These are phyloP conservation scores for Raffaelea ambrosiae DNA, from an alignment of 2,329 filamentous ascomycete species.

Conservation along the genomic window DNA sequence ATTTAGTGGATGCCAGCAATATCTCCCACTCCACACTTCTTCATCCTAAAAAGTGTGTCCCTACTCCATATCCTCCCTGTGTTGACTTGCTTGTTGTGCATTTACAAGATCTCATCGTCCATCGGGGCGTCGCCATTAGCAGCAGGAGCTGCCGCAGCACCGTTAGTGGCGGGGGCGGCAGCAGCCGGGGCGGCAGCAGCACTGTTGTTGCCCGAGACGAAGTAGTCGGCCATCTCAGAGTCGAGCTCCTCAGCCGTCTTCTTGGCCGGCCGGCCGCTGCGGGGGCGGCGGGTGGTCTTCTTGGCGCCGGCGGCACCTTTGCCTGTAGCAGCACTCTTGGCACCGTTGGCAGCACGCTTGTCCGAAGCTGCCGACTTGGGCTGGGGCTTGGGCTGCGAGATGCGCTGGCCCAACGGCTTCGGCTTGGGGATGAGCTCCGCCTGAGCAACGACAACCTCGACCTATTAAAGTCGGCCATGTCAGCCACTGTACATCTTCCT, in stretches of 20 bases:
- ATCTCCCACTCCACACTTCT: too few species aligned
- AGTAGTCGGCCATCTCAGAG: slow-evolving; percentile 97
- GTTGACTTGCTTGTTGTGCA: not conserved
- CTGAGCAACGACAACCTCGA: slow-evolving; percentile 83
- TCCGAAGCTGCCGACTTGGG: slow-evolving; percentile 72
- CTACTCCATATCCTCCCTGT: too few species aligned
- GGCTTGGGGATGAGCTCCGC: slow-evolving; percentile 56
- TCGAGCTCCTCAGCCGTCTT: slow-evolving; percentile 96
- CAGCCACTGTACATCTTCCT: too few species aligned
- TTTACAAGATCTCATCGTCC: slow-evolving; percentile 55
- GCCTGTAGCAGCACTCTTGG: slow-evolving; percentile 31
- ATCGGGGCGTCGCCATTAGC: slow-evolving; percentile 50
- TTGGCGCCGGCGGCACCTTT: slow-evolving; percentile 35
- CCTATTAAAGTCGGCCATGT: too few species aligned
- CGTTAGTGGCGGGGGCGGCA: slow-evolving; percentile 32
- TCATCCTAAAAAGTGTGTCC: too few species aligned
- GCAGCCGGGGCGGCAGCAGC: slow-evolving; percentile 36
- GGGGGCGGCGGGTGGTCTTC: slow-evolving; percentile 41
- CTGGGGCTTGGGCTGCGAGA: slow-evolving; percentile 61
- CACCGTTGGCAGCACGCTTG: slow-evolving; percentile 51
- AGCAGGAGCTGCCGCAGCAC: slow-evolving; percentile 35
- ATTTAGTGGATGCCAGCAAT: not conserved
- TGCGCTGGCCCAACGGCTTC: slow-evolving; percentile 73
- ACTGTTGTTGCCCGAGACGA: slow-evolving; percentile 35
- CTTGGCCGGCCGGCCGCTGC: slow-evolving; percentile 59